Evolutionary conservation across 1,139 yeast genomes (phyloP).

Genomic region (Nakaseomyces bracarensis): DNA sequence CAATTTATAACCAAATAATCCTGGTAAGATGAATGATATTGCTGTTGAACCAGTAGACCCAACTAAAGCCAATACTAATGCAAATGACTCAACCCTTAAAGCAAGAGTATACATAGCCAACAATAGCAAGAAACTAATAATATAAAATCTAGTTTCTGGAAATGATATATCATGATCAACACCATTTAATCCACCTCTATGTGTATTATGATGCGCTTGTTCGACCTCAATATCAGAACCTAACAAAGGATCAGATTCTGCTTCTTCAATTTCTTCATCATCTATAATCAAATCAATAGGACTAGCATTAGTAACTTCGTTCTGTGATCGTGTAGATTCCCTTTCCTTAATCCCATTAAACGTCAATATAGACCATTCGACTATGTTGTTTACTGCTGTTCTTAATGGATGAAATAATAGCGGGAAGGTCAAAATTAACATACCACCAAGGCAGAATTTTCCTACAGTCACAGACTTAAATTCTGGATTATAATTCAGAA

Average conservation of each 20-base stretch:
- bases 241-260: not conserved
- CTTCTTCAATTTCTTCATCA: constrained; percentile 6
- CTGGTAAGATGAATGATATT: constrained; percentile 29
- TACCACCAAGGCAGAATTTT: constrained; percentile 62
- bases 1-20: constrained; percentile 71
- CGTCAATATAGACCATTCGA: constrained; percentile 40
- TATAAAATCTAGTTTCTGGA: constrained; percentile 40
- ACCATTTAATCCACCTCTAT: constrained; percentile 5
- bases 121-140: constrained; percentile 42
- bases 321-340: not conserved
- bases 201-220: not conserved
- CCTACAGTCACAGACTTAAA: constrained; percentile 44
- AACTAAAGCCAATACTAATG: constrained; percentile 77
- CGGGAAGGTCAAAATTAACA: constrained; percentile 86
- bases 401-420: constrained; percentile 90
- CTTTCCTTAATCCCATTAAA: constrained; percentile 8
- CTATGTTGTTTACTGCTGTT: constrained; percentile 69
- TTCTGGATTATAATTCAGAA: constrained; percentile 47
- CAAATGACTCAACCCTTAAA: constrained; percentile 63
- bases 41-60: constrained; percentile 37
- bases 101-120: constrained; percentile 54
- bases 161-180: constrained; percentile 39
- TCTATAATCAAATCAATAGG: not conserved
- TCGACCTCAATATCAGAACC: not conserved
- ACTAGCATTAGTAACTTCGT: not conserved